Evolutionary conservation across 805 yeast genomes (phyloP).

Genomic region (Wickerhamomyces bovis): DNA sequence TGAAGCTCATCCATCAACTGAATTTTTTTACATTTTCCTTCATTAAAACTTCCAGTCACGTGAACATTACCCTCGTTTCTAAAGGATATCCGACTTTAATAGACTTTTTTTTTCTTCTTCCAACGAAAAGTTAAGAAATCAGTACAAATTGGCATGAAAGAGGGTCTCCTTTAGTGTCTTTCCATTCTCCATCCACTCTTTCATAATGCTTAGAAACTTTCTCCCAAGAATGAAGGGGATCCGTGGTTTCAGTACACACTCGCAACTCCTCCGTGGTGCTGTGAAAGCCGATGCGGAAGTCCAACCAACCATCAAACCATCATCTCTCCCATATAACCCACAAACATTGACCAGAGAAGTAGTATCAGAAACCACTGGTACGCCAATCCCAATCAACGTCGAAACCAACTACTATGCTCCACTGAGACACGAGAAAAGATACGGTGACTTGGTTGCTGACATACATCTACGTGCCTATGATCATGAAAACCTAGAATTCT

Average conservation of each 20-base stretch:
- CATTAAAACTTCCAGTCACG: not conserved
- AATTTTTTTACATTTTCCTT: not conserved
- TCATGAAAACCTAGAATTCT: constrained; percentile 62
- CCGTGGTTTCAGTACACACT: constrained; percentile 10
- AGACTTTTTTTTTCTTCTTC: not conserved
- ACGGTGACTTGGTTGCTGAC: constrained; percentile 77
- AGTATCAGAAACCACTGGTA: constrained; percentile 28
- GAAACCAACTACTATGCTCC: constrained; percentile 81
- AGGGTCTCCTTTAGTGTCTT: not conserved
- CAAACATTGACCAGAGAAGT: constrained; percentile 30
- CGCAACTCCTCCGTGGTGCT: constrained; percentile 8
- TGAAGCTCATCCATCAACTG: not conserved
- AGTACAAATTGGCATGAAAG: not conserved
- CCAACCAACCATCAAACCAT: constrained; percentile 3
- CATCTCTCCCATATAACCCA: constrained; percentile 30
- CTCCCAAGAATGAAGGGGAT: not conserved
- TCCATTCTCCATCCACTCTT: not conserved
- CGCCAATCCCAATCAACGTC: constrained; percentile 80
- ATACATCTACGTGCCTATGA: constrained; percentile 69
- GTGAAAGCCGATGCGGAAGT: constrained; percentile 6
- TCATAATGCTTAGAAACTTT: constrained; percentile 5
- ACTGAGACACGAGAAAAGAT: constrained; percentile 53
- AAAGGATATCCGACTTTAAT: not conserved
- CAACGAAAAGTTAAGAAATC: not conserved
- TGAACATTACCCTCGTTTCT: not conserved